phyloP scores from a whole-genome alignment of 2,329 filamentous ascomycete species.

The Xylaria sp. region DNA sequence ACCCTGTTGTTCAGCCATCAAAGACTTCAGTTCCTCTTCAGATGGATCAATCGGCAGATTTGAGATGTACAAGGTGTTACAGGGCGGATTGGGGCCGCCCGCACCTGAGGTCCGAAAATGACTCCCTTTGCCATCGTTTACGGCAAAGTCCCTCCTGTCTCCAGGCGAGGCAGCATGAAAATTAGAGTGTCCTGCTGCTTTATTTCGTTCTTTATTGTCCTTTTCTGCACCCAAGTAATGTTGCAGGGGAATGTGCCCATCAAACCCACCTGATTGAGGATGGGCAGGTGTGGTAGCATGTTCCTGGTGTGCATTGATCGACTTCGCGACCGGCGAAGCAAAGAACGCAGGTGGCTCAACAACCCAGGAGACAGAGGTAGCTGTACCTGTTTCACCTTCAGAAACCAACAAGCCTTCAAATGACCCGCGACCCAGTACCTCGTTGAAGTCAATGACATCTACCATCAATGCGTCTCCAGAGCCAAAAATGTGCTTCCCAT shows the following conservation, averaged over 20 bases:
- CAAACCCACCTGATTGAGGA: too few relatives aligned
- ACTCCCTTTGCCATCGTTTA: background rate
- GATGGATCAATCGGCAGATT: background rate
- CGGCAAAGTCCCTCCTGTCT: background rate
- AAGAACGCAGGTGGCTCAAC: too few relatives aligned
- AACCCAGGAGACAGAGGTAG: background rate
- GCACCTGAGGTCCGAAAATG: background rate
- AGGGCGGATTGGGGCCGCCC: background rate
- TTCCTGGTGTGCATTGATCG: too few relatives aligned
- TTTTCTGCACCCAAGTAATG: too few relatives aligned
- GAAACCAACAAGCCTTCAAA: background rate
- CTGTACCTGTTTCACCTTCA: background rate
- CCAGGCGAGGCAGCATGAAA: background rate
- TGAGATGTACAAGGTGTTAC: background rate
- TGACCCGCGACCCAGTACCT: background rate
- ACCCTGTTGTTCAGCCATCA: background rate
- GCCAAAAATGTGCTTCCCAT: background rate
- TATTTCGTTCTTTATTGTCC: too few relatives aligned
- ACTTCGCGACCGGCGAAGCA: too few relatives aligned
- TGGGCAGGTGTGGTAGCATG: too few relatives aligned
- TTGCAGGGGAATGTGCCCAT: too few relatives aligned
- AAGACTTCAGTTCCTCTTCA: background rate
- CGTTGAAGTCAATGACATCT: background rate
- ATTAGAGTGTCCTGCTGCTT: too few relatives aligned
- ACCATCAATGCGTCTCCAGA: background rate